Conservation (phyloP, 345 rosid species). For the Pugionium cornutum region DNA sequence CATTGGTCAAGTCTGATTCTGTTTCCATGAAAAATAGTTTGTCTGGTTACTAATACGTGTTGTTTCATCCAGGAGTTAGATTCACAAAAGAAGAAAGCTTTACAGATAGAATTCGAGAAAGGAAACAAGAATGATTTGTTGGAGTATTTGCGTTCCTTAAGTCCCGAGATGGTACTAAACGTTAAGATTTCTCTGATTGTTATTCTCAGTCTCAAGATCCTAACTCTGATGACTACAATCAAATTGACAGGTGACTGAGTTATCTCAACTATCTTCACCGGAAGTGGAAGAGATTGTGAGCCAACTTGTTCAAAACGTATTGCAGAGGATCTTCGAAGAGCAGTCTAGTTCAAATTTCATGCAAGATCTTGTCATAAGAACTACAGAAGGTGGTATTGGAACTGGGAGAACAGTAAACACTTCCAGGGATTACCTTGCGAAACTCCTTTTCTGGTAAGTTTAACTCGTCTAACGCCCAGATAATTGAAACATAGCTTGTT, state of each 20-base stretch:
- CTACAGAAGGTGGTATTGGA: conserved; percentile 45
- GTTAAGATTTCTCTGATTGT: neutral
- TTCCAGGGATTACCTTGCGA: conserved; percentile 88
- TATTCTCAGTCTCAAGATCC: neutral
- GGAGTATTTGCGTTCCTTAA: conserved; percentile 84
- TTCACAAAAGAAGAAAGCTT: conserved; percentile 55
- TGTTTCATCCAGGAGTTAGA: conserved; percentile 62
- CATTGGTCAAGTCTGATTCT: neutral
- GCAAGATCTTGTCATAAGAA: conserved; percentile 40
- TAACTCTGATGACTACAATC: conserved; percentile 4
- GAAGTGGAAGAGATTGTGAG: conserved; percentile 86
- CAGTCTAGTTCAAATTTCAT: conserved; percentile 39
- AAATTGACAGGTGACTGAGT: conserved; percentile 60
- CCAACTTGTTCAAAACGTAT: conserved; percentile 70
- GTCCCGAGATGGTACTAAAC: conserved; percentile 64
- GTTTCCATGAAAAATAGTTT: conserved; percentile 8
- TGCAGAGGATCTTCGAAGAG: conserved; percentile 55
- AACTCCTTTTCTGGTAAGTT: conserved; percentile 84
- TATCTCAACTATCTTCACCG: conserved; percentile 80
- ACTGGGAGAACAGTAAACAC: conserved; percentile 52
- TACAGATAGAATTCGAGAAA: conserved; percentile 51
- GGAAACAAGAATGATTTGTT: conserved; percentile 68
- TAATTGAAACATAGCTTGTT: neutral
- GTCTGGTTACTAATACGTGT: conserved; percentile 8
- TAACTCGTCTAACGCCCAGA: neutral